Conservation (phyloP, 2,329 filamentous ascomycete genomes). For the Aspergillus sp. region DNA sequence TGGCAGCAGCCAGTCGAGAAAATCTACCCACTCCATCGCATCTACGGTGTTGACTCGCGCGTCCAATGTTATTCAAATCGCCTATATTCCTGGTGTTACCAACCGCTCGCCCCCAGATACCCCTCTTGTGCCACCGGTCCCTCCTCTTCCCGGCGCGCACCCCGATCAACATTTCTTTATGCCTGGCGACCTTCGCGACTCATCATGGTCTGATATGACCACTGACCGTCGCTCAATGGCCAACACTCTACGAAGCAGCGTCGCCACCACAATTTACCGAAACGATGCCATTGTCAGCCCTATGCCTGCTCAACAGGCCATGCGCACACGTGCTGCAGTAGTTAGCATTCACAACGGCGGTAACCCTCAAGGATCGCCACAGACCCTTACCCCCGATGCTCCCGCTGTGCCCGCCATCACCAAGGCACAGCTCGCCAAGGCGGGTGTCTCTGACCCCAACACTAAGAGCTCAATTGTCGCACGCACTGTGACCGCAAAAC, state of each 20-base stretch:
- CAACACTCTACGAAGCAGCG: conserved; percentile 61
- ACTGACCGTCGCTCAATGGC: conserved; percentile 56
- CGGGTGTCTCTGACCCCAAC: conserved; percentile 37
- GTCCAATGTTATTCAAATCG: conserved; percentile 99
- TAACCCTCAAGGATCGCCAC: conserved; percentile 51
- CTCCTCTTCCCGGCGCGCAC: conserved; percentile 75
- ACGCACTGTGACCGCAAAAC: conserved; percentile 48
- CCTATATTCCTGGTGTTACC: conserved; percentile 96
- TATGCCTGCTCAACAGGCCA: conserved; percentile 80
- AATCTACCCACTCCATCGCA: conserved; percentile 90
- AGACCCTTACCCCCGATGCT: conserved; percentile 43
- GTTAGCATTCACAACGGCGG: conserved; percentile 83
- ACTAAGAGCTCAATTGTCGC: conserved; percentile 50
- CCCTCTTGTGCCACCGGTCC: conserved; percentile 87
- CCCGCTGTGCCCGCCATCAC: conserved; percentile 78
- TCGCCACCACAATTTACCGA: conserved; percentile 92
- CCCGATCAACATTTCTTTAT: conserved; percentile 92
- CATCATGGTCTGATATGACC: conserved; percentile 81
- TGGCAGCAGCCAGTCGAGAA: conserved; percentile 58
- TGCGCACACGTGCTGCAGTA: conserved; percentile 86
- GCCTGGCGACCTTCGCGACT: conserved; percentile 86
- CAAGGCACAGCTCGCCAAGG: conserved; percentile 46
- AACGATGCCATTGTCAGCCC: conserved; percentile 84
- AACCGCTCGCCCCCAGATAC: conserved; percentile 87
- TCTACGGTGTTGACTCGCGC: conserved; percentile 94